phyloP scores from a whole-genome alignment of 768 basidiomycete genomes.

The Suillus bovinus region DNA sequence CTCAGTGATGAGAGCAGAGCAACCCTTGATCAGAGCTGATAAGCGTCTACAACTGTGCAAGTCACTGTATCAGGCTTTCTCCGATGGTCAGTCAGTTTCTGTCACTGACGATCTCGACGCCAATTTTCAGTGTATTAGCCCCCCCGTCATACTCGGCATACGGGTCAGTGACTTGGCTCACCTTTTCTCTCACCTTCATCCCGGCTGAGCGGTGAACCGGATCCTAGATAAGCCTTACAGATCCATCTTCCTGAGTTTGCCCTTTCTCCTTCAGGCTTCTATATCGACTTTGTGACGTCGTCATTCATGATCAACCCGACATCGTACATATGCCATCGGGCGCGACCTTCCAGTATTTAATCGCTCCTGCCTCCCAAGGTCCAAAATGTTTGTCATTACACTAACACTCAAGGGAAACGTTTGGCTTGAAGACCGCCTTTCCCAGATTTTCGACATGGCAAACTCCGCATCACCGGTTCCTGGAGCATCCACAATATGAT shows the following conservation, averaged over 20 bases:
- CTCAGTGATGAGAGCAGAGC: neutral
- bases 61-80: neutral
- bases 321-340: no score
- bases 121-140: neutral
- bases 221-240: slow-evolving; percentile 6
- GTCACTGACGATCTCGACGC: neutral
- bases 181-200: slow-evolving; percentile 13
- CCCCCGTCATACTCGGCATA: neutral
- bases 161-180: slow-evolving; percentile 3
- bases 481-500: neutral
- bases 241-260: neutral
- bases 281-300: neutral
- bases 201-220: slow-evolving; percentile 2
- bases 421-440: neutral
- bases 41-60: neutral
- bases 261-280: neutral
- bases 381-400: neutral
- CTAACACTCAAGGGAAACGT: slow-evolving; percentile 7
- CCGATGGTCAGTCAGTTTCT: neutral
- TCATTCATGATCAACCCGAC: neutral
- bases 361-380: neutral
- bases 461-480: neutral
- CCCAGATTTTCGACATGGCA: slow-evolving; percentile 7
- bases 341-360: neutral
- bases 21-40: neutral